Evolutionary conservation across 1,139 yeast species (phyloP).

Genomic region (Meyerozyma carpophila): DNA sequence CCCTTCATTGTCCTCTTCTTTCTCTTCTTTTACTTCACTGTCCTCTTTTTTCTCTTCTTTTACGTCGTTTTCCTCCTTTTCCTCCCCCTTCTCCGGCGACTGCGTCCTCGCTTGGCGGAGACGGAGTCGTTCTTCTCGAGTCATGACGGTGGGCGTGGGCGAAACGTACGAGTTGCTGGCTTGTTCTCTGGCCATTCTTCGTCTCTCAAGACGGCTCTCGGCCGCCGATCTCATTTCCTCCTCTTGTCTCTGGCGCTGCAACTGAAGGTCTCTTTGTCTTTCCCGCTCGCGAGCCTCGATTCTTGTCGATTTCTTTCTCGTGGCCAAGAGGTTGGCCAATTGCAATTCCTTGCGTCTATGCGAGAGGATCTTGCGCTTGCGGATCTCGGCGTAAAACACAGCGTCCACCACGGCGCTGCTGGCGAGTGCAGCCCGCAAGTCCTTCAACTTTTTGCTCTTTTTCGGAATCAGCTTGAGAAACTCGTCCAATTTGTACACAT

Average conservation of each 20-base stretch:
- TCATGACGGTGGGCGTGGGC: conserved; percentile 18
- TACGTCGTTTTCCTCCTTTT: not conserved
- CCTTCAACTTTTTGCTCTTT: conserved; percentile 18
- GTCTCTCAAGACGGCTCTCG: conserved; percentile 34
- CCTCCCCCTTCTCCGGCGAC: not conserved
- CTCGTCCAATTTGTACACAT: conserved; percentile 27
- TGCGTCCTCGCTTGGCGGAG: conserved; percentile 17
- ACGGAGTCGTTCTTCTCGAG: conserved; percentile 40
- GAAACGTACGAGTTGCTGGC: conserved; percentile 12
- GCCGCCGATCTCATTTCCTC: conserved; percentile 27
- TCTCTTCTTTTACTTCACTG: too few species aligned
- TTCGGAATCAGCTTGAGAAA: conserved; percentile 14
- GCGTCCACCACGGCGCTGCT: conserved; percentile 6
- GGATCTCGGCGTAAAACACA: conserved; percentile 21
- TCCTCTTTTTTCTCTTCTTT: too few species aligned
- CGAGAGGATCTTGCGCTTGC: conserved; percentile 36
- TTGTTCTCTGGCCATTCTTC: conserved; percentile 20
- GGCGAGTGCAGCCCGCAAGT: conserved; percentile 7
- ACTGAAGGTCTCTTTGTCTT: conserved; percentile 27
- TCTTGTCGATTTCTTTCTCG: conserved; percentile 45
- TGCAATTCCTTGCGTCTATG: conserved; percentile 45
- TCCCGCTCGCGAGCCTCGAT: conserved; percentile 44
- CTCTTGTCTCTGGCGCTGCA: conserved; percentile 5
- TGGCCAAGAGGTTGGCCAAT: conserved; percentile 41
- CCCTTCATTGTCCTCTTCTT: too few species aligned